A percentile compares a stretch with the other conserved stretches of the same genome.
Conservation (phyloP, 345 rosid genomes). For the Balakata baccata region DNA sequence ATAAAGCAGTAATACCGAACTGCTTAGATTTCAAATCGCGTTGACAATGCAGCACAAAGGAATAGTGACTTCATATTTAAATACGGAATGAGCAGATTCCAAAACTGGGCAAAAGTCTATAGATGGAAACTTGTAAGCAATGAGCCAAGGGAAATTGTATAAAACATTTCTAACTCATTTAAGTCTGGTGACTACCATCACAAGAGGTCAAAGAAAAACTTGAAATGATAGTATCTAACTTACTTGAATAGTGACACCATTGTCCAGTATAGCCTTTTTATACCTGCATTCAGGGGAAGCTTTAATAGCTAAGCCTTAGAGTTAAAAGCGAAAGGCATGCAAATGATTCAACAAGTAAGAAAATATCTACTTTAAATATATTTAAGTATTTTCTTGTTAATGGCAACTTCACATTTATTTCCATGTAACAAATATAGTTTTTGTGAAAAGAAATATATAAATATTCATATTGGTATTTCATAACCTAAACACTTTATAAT, state of each 20-base stretch:
- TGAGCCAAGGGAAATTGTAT: no score
- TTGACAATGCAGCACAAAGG: no score
- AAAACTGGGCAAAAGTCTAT: no score
- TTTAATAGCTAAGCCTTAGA: not conserved
- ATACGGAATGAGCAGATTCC: no score
- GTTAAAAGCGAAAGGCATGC: not conserved
- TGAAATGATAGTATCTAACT: constrained; percentile 18
- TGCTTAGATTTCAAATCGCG: no score
- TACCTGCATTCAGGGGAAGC: constrained; percentile 50
- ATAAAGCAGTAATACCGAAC: no score
- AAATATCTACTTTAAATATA: not conserved
- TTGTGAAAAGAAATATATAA: not conserved
- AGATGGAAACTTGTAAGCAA: no score
- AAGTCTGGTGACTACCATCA: not conserved
- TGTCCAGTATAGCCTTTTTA: constrained; percentile 76
- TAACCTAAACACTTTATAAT: not conserved
- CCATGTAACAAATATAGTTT: no score
- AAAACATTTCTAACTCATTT: not conserved
- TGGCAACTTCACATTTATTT: not conserved
- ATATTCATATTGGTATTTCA: not conserved
- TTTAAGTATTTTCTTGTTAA: not conserved
- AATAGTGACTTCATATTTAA: no score
- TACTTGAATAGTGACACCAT: constrained; percentile 71
- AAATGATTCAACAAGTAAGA: not conserved
- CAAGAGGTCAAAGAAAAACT: not conserved